These are phyloP conservation scores for Pouteria glomerata DNA, from an alignment of 148 eudicot genomes.

Conservation along the genomic window DNA sequence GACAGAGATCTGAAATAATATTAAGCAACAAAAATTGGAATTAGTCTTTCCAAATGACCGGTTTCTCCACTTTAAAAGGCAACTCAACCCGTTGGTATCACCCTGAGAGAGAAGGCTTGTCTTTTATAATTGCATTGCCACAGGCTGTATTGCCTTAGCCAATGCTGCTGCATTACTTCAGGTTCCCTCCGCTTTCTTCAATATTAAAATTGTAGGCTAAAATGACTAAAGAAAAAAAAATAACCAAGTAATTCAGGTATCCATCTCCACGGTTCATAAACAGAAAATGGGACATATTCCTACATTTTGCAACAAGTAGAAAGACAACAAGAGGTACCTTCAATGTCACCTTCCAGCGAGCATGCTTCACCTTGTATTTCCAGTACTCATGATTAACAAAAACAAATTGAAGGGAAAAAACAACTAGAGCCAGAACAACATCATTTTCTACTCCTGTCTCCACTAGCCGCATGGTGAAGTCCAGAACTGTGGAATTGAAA, in stretches of 20 bases:
- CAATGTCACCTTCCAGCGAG: constrained; percentile 85
- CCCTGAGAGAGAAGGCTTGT: no score
- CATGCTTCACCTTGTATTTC: constrained; percentile 88
- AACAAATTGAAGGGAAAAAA: constrained; percentile 85
- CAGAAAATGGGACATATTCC: background rate
- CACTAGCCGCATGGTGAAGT: constrained; percentile 71
- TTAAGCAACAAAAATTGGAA: background rate
- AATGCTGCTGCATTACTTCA: background rate
- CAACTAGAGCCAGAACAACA: constrained; percentile 56
- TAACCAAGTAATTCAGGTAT: background rate
- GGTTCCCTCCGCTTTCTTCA: background rate
- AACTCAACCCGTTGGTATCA: no score
- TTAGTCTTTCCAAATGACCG: constrained; percentile 1
- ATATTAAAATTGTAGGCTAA: background rate
- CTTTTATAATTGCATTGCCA: background rate
- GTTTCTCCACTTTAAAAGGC: no score
- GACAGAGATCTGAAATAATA: background rate
- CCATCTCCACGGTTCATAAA: background rate
- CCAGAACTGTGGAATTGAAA: constrained; percentile 54
- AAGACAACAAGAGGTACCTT: constrained; percentile 46
- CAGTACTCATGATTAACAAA: constrained; percentile 80
- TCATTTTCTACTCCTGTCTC: constrained; percentile 82
- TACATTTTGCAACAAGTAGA: background rate
- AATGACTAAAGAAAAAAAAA: background rate
- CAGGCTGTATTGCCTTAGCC: background rate